These are phyloP conservation scores for Blastocladiella emersonii DNA, from an alignment of 371 early-diverging fungal genomes.

Conservation along the genomic window DNA sequence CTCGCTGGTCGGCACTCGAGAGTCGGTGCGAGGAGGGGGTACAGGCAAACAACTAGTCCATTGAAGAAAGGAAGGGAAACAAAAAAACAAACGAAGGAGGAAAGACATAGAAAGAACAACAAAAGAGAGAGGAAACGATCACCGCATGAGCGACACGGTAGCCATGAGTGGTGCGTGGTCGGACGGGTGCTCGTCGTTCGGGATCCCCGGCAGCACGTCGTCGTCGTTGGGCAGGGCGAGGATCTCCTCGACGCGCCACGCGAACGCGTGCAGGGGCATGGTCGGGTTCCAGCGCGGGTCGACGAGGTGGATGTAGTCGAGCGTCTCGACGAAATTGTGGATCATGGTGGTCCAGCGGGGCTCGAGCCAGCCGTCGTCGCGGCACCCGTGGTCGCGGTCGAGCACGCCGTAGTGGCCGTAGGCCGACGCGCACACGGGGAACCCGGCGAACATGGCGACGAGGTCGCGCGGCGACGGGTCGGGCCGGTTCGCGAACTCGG, in stretches of 20 bases:
- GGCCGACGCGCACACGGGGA: slow-evolving; percentile 5
- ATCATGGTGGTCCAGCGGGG: background rate
- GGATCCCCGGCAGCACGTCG: background rate
- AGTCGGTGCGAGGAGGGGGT: too few relatives aligned
- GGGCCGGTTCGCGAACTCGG: background rate
- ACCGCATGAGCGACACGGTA: too few relatives aligned
- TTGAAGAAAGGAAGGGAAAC: too few relatives aligned
- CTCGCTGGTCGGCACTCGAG: too few relatives aligned
- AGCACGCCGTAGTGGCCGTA: slow-evolving; percentile 10
- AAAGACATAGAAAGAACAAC: too few relatives aligned
- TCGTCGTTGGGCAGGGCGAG: background rate
- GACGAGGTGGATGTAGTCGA: background rate
- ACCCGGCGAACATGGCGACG: background rate
- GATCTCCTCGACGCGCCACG: background rate
- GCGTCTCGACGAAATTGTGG: background rate
- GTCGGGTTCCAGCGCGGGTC: background rate
- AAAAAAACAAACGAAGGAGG: too few relatives aligned
- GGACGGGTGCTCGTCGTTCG: background rate
- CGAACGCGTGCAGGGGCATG: background rate
- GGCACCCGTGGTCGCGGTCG: background rate
- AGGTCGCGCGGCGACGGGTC: slow-evolving; percentile 4
- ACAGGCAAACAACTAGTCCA: too few relatives aligned
- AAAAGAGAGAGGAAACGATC: too few relatives aligned
- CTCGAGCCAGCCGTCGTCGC: background rate
- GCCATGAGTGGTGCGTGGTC: background rate